These are phyloP conservation scores for Trametes polyzona DNA, from an alignment of 1,284 basidiomycete species.

Conservation along the genomic window DNA sequence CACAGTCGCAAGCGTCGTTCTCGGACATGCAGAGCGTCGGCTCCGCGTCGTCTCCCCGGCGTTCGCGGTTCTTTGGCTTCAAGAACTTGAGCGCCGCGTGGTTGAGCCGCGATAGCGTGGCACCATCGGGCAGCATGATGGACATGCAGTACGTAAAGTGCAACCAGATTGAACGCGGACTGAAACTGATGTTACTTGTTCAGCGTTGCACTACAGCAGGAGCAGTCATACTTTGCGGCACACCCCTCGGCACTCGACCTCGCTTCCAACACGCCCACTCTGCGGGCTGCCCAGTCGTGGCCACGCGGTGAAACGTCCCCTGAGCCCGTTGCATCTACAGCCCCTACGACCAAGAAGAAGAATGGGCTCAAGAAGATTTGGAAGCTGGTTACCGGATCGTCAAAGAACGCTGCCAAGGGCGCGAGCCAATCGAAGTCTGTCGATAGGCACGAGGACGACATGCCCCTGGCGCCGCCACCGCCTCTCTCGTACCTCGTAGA, in stretches of 20 bases:
- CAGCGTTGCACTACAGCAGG: slow-evolving; percentile 76
- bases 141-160: slow-evolving; percentile 85
- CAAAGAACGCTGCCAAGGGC: slow-evolving; percentile 43
- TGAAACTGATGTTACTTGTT: slow-evolving; percentile 11
- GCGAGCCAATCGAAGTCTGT: slow-evolving; percentile 43
- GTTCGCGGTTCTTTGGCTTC: slow-evolving; percentile 83
- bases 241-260: slow-evolving; percentile 32
- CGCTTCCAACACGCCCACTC: slow-evolving; percentile 40
- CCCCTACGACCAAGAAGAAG: slow-evolving; percentile 66
- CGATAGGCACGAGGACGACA: slow-evolving; percentile 63
- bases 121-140: slow-evolving; percentile 85
- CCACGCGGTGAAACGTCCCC: slow-evolving; percentile 35
- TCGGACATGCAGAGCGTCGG: slow-evolving; percentile 76
- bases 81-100: slow-evolving; percentile 77
- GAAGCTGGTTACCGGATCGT: slow-evolving; percentile 71
- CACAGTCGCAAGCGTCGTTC: slow-evolving; percentile 77
- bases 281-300: slow-evolving; percentile 61
- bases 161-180: background rate
- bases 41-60: slow-evolving; percentile 62
- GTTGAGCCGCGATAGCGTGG: slow-evolving; percentile 78
- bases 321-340: slow-evolving; percentile 38
- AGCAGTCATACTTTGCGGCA: slow-evolving; percentile 45
- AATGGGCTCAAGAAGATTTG: slow-evolving; percentile 84
- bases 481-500: slow-evolving; percentile 83
- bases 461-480: slow-evolving; percentile 82